Evolutionary conservation across 306 rosid species (phyloP), one percentile per base, ranked within the genome.

Genomic region (Senna tora): DNA sequence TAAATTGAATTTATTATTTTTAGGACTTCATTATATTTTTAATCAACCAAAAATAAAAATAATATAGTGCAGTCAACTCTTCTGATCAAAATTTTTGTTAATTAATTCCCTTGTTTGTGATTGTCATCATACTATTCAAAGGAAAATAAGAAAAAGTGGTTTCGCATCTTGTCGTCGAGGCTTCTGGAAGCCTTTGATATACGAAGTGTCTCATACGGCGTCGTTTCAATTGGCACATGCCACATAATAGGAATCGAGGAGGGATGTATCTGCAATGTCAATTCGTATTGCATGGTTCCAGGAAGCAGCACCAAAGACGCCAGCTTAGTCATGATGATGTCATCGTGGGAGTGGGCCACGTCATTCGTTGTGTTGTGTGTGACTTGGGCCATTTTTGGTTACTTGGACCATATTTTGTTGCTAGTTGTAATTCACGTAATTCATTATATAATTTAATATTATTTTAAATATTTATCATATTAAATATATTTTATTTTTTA

Each of bases 271-370:
- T 56, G 1, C 14, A 25, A 25, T 4, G 2, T 5, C 2, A 7
- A 21, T 7, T 6, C 21, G 2, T 1, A 6, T 2, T 16, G 45
- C 65, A 8, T 16, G 65, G 15, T 59, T 59, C 65, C 28, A 59
- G 65, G 65, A 59, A 59, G 65, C 65, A 59, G 9, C 65, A 11
- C 25, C 7, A 1, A 0, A n/a, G 65, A 59, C 65, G 65, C 65
- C 46, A 59, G 7, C 25, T 2, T 9, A 10, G 65, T 33, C 65
- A 59, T 3, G 65, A 42, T 34, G 65, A 15, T 25, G 25, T 59
- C 45, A 59, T 3, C 19, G 0, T 0, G 4, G n/a, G n/a, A 10
- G 33, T 57, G 41, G 9, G 12, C 64, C 21, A 57, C 64, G 64
- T 57, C 41, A 57, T 30, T 28, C n/a, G n/a, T n/a, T n/a, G n/a